Base-by-base conservation (phyloP, 441 rosid species). In the Gossypium aridum region DNA sequence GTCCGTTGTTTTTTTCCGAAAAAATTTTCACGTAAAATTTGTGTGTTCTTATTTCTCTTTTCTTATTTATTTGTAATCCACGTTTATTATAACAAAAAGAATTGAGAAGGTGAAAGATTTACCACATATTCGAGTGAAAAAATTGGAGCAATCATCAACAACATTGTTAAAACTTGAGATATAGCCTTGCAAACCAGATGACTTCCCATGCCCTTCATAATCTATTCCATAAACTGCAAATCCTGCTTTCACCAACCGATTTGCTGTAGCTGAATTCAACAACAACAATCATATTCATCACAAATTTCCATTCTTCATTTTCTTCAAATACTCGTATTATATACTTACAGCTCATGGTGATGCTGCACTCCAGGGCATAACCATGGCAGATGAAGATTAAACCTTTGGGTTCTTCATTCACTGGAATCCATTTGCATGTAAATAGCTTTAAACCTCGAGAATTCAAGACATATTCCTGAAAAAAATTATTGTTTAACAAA, bases 281-380 rank as follows among this genome's bases (percentile, higher is more conserved):
- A 51, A 26, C 7, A 26, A 23, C 1, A 55, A 39, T 47, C 37
- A 31, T 31, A 5, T 5, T 31, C 37, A 31, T 5, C 37, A 31
- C 37, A 31, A 31, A 53, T 7, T 6, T n/a, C 20, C 8, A 16
- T 4, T 53, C 57, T 53, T 1, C 20, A 19, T 5, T 53, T 53
- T 53, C 57, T 53, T 53, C 7, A 53, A 51, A 1, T 4, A 51
- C 7, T 1, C 56, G 56, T 4, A 8, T 56, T 0, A 45, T 0
- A 7, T 43, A 72, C 84, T 80, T 6, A 94, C 97, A 90, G 80
- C 86, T 84, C 99, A 91, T 90, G 83, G 98, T 90, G 82, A 92
- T 85, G 87, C 98, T 94, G 80, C 94, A 88, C 70, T 94, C 99
- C 99, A 94, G 89, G 76, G 87, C 97, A 65, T 94, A 94, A 10